phyloP scores from a whole-genome alignment of 352 stramenopile species.

The Phytophthora melonis region DNA sequence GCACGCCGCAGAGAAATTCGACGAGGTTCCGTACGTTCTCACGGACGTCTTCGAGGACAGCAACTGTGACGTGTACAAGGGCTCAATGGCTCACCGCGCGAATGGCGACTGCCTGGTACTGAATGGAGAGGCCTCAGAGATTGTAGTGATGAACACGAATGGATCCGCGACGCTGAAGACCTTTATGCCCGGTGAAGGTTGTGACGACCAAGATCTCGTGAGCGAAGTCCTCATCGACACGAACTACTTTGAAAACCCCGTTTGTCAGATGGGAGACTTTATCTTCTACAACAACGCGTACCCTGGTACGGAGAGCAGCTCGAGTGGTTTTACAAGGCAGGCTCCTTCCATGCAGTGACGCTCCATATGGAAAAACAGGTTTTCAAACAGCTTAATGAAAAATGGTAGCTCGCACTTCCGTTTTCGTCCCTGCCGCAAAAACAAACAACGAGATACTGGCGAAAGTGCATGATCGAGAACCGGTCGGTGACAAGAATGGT shows the following conservation, averaged over 20 bases:
- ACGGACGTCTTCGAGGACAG: constrained; percentile 1
- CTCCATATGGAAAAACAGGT: background rate
- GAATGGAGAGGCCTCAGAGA: background rate
- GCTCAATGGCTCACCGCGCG: background rate
- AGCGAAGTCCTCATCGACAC: background rate
- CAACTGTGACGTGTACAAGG: background rate
- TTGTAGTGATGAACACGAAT: background rate
- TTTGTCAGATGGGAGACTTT: background rate
- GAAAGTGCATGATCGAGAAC: too few species aligned
- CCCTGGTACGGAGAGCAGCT: background rate
- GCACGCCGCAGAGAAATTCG: background rate
- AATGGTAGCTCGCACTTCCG: background rate
- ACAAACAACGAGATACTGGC: too few species aligned
- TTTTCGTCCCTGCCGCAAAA: too few species aligned
- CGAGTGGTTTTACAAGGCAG: background rate
- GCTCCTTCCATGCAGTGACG: background rate
- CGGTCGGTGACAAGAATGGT: background rate
- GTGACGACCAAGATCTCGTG: background rate
- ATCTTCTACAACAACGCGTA: constrained; percentile 3
- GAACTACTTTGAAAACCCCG: background rate
- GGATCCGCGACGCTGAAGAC: constrained; percentile 1
- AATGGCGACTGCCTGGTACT: background rate
- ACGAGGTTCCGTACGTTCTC: background rate
- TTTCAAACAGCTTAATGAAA: background rate
- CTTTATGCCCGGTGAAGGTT: background rate